phyloP scores from a whole-genome alignment of 768 basidiomycete species.

The Solioccasus polychromus region DNA sequence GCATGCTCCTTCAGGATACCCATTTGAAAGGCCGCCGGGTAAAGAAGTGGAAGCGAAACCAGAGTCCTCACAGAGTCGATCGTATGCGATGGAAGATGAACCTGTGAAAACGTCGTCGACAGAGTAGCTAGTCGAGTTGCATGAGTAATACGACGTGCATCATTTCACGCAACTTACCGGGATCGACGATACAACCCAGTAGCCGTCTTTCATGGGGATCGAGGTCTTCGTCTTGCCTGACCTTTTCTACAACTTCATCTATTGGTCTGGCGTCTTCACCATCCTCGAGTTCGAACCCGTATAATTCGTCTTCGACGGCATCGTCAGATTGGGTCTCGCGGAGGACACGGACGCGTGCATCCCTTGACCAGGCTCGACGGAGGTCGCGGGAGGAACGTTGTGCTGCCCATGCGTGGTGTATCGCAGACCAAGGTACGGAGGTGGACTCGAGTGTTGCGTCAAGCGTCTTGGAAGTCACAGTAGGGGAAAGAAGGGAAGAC shows the following conservation, averaged over 20 bases:
- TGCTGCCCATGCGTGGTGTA: conserved; percentile 64
- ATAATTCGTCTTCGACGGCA: conserved; percentile 29
- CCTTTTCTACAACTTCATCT: conserved; percentile 73
- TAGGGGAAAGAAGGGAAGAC: conserved; percentile 15
- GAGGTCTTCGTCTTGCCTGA: conserved; percentile 74
- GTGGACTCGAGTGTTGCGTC: conserved; percentile 43
- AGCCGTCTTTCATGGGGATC: conserved; percentile 80
- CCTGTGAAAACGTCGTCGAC: conserved; percentile 82
- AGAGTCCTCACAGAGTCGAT: conserved; percentile 91
- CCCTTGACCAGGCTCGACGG: conserved; percentile 62
- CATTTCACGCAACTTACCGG: conserved; percentile 42
- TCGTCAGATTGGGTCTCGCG: conserved; percentile 37
- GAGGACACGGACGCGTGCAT: conserved; percentile 36
- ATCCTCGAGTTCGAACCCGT: conserved; percentile 34
- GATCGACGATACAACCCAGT: conserved; percentile 82
- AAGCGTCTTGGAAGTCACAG: conserved; percentile 20
- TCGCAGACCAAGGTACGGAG: conserved; percentile 61
- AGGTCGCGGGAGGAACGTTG: conserved; percentile 48
- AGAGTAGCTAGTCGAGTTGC: conserved; percentile 49
- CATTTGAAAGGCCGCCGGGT: conserved; percentile 82
- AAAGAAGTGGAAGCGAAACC: conserved; percentile 83
- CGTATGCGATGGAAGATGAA: conserved; percentile 84
- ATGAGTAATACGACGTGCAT: conserved; percentile 6
- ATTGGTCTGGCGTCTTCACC: conserved; percentile 21
- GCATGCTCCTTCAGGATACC: conserved; percentile 90